Percentiles rank a stretch among this genome's conserved stretches.
These are phyloP conservation scores for Panicum miliaceum DNA, from an alignment of 176 grass and related monocot genomes.

Conservation along the genomic window DNA sequence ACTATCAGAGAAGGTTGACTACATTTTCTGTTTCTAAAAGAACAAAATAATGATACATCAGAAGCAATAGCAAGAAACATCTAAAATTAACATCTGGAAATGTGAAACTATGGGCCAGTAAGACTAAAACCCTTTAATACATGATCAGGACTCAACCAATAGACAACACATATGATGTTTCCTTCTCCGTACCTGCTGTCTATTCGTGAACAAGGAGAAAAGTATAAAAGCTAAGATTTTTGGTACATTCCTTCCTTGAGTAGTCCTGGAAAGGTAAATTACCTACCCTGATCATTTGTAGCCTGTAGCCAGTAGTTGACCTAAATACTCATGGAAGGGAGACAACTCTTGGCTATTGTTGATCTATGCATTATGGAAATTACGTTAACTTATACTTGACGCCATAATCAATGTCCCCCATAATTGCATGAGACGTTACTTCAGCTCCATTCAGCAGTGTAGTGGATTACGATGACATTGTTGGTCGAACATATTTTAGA, in stretches of 20 bases:
- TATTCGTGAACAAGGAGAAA: not conserved
- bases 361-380: conserved; percentile 4
- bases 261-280: not conserved
- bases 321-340: not conserved
- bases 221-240: conserved; percentile 8
- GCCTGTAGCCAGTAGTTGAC: not conserved
- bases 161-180: not conserved
- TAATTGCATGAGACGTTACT: not conserved
- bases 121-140: not conserved
- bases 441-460: not conserved
- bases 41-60: conserved; percentile 25
- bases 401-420: not conserved
- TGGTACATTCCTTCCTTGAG: not conserved
- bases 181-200: not conserved
- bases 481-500: not conserved
- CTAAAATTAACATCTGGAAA: not conserved
- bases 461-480: not conserved
- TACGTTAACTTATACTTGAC: not conserved
- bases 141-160: conserved; percentile 18
- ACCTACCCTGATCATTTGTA: not conserved
- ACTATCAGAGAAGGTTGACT: not conserved
- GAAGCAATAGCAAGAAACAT: conserved; percentile 3
- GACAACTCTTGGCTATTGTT: not conserved
- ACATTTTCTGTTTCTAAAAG: not conserved
- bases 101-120: not conserved